Base-by-base conservation (phyloP, 2,329 filamentous ascomycete genomes). In the Calycina herbarum region DNA sequence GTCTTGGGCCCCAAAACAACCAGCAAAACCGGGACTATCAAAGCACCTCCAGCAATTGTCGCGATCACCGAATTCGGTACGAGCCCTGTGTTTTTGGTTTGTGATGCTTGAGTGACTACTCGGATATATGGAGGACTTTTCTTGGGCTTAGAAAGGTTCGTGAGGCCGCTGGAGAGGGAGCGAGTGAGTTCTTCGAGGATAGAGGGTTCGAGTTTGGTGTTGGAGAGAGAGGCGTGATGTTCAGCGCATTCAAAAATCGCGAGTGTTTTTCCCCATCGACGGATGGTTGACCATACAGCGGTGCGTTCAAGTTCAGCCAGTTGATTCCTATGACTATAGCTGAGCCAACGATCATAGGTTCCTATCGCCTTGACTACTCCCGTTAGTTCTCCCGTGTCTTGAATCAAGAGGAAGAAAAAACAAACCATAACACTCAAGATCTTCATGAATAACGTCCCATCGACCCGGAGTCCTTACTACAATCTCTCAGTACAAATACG, bases 341-440 rank as follows among this genome's bases (percentile, higher is more conserved):
- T 56, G 2, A 66, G 62, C 67, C 67, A 71, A 29, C 38, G 60
- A 29, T 68, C 65, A 57, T 67, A 69, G 29, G 48, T 60, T 58
- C 61, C 59, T 13, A 68, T 48, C 1, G 65, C 64, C 45, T 66
- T 62, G 1, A 67, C 70, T 71, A 27, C 20, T 20, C 20, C 17
- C 35, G 31, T 59, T n/a, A 61, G 57, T 10, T 57, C 7, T 45
- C 15, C n/a, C 17, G 17, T 8, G 6, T 62, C 17, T 38, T n/a
- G 17, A 57, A 40, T 15, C n/a, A n/a, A 31, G n/a, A 20, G 33
- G 24, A n/a, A 38, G 31, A 20, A 7, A 7, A 33, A 40, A 66
- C 64, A 42, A 20, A 72, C 70, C 69, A 42, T 72, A 70, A 42
- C 57, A 62, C 4, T 59, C 38, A 33, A 71, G 45, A 60, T 71